Evolutionary conservation across 2,329 filamentous ascomycete genomes (phyloP), one percentile per base, ranked within the genome.

Genomic region (Zymoseptoria tritici): DNA sequence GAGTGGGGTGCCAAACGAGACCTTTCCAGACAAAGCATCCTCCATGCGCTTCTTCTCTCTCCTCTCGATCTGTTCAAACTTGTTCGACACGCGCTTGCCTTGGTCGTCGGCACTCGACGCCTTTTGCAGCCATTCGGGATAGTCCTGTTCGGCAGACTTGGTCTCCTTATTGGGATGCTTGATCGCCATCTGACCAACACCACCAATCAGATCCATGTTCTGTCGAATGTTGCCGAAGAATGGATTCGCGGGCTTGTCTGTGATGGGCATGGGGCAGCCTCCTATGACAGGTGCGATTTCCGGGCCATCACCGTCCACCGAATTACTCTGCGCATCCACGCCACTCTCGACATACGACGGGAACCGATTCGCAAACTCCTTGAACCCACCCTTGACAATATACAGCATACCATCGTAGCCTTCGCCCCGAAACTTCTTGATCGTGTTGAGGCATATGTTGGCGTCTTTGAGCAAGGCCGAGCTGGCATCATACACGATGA

Each of bases 141-240:
- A 79, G 16, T 79, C 73, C 4, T 80, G 76, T 46, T 79, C 75
- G 3, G 75, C 74, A 5, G 75, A 72, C 20, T 76, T 73, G 1
- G 78, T 79, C 66, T 86, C 75, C 19, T 75, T 70, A n/a, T 75
- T 70, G 2, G 86, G 86, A 52, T 82, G 74, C 67, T 84, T 85
- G 59, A 89, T 69, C 13, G 83, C 71, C 64, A 87, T 85, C 68
- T 96, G 92, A 0, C 94, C 94, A 9, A 97, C 93, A 20, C 94
- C 94, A 66, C 91, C 91, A 31, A 95, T 88, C 19, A 99, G 80
- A 70, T 97, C 94, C 84, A 95, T 93, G 64, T 97, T 96, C 73
- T 97, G 94, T 51, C 94, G 86, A 67, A 99, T 97, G 65, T 97
- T 97, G 62, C 86, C 86, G 73, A 97, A 97, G 77, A 99, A 97